These are phyloP conservation scores for Hanseniaspora occidentalis DNA, from an alignment of 805 yeast species.

Conservation along the genomic window DNA sequence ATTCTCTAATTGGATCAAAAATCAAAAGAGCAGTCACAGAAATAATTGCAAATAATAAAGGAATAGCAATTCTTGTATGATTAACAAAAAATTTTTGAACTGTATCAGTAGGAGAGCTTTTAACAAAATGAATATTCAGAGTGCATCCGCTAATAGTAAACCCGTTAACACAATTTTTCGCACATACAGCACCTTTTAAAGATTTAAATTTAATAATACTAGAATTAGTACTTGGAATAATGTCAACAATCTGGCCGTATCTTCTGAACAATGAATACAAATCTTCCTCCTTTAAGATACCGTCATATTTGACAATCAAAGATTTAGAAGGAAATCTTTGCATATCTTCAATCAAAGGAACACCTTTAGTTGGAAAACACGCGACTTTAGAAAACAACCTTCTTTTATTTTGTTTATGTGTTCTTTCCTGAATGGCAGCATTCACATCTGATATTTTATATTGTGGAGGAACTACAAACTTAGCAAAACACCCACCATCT, in stretches of 20 bases:
- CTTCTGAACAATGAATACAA: conserved; percentile 72
- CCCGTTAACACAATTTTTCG: conserved; percentile 86
- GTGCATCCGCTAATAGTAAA: conserved; percentile 48
- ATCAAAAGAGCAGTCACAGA: conserved; percentile 75
- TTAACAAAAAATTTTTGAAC: conserved; percentile 46
- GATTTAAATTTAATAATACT: conserved; percentile 41
- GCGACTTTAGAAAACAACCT: conserved; percentile 37
- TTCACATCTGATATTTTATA: conserved; percentile 41
- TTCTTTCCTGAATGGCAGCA: conserved; percentile 35
- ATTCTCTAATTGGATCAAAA: conserved; percentile 87
- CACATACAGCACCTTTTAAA: conserved; percentile 63
- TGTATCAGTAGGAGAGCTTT: conserved; percentile 38
- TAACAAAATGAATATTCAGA: conserved; percentile 64
- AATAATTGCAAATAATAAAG: conserved; percentile 61
- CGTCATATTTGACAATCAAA: conserved; percentile 61
- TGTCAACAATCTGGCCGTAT: conserved; percentile 75
- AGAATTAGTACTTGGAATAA: conserved; percentile 40
- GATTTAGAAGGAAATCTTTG: conserved; percentile 57
- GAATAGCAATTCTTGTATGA: conserved; percentile 77
- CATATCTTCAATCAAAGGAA: conserved; percentile 94
- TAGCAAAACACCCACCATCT: conserved; percentile 93
- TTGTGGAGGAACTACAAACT: conserved; percentile 47
- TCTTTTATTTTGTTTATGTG: conserved; percentile 26
- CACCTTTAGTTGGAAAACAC: conserved; percentile 71
- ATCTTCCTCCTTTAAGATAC: conserved; percentile 68